These are phyloP conservation scores for Aspergillus brasiliensis DNA, from an alignment of 2,329 filamentous ascomycete genomes.

Conservation along the genomic window DNA sequence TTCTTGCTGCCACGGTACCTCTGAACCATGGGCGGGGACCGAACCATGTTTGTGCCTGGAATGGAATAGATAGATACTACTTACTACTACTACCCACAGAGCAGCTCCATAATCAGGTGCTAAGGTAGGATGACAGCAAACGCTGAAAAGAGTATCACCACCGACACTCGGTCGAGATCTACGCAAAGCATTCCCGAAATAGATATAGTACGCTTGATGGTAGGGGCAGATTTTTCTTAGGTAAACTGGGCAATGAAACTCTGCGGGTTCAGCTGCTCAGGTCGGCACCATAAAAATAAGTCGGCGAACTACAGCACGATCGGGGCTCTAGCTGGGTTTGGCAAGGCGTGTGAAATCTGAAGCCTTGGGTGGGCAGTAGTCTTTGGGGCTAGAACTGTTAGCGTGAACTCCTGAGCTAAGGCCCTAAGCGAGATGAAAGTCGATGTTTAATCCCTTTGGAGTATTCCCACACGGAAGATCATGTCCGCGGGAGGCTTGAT, in stretches of 20 bases:
- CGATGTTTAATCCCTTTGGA: not conserved
- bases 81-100: too few species aligned
- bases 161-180: not conserved
- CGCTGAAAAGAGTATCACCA: not conserved
- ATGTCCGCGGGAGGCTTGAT: too few species aligned
- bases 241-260: not conserved
- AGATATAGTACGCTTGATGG: not conserved
- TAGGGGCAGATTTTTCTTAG: not conserved
- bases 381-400: not conserved
- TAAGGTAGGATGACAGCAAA: not conserved
- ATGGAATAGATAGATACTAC: too few species aligned
- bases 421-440: not conserved
- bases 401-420: not conserved
- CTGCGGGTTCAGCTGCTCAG: not conserved
- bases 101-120: not conserved
- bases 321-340: not conserved
- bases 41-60: not conserved
- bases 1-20: not conserved
- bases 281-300: not conserved
- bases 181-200: not conserved
- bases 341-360: not conserved
- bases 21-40: not conserved
- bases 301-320: not conserved
- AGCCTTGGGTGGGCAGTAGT: not conserved
- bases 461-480: not conserved